Conservation (phyloP, 805 yeast species). For the Spathaspora sp. region DNA sequence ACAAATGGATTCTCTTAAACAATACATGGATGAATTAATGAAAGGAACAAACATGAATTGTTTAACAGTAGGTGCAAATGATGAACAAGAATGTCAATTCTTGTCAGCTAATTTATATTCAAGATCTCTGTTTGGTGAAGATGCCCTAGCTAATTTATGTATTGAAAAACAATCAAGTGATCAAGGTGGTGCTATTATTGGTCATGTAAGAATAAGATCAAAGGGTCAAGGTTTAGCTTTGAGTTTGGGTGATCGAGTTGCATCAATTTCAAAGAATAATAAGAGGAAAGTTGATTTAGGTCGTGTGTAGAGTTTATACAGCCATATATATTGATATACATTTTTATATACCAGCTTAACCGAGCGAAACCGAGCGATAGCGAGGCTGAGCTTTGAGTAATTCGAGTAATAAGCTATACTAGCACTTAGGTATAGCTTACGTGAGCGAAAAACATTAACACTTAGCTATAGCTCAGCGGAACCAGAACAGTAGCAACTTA, state of each 20-base stretch:
- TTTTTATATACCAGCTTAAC: not conserved
- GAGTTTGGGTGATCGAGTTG: slow-evolving; percentile 90
- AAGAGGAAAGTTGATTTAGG: slow-evolving; percentile 14
- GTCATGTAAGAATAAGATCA: slow-evolving; percentile 94
- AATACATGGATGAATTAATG: slow-evolving; percentile 72
- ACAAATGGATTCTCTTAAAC: slow-evolving; percentile 60
- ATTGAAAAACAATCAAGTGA: slow-evolving; percentile 68
- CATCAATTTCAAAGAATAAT: slow-evolving; percentile 62
- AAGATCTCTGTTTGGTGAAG: slow-evolving; percentile 92
- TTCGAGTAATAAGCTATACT: too few species aligned
- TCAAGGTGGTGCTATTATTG: slow-evolving; percentile 81
- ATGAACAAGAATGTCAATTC: slow-evolving; percentile 86
- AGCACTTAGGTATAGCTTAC: too few species aligned
- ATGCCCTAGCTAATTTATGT: slow-evolving; percentile 92
- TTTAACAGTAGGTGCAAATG: slow-evolving; percentile 87
- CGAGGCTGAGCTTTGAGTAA: too few species aligned
- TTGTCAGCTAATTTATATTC: slow-evolving; percentile 93
- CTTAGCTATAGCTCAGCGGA: too few species aligned
- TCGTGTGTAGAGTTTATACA: not conserved
- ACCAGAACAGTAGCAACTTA: too few species aligned
- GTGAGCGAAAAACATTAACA: too few species aligned
- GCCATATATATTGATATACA: not conserved
- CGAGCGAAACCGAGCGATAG: too few species aligned
- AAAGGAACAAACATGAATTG: slow-evolving; percentile 90
- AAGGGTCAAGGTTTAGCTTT: slow-evolving; percentile 97